These are phyloP conservation scores for Botryotinia globosa DNA, from an alignment of 2,329 filamentous ascomycete species.

Conservation along the genomic window DNA sequence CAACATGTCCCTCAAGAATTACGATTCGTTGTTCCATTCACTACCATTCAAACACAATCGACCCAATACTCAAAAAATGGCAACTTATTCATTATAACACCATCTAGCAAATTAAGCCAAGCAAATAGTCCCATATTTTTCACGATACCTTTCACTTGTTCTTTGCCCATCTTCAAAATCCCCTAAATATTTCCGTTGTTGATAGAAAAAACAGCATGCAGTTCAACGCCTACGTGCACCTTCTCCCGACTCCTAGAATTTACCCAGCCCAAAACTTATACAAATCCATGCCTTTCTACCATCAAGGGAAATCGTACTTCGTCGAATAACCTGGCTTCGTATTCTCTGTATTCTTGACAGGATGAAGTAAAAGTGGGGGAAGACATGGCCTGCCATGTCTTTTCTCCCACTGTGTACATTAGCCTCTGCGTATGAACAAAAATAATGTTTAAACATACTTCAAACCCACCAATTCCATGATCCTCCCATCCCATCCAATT, in stretches of 20 bases:
- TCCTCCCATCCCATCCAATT: slow-evolving; percentile 63
- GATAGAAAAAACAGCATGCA: not conserved
- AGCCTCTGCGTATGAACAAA: not conserved
- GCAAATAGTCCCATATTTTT: not conserved
- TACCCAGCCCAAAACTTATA: not conserved
- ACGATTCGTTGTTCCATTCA: too few species aligned
- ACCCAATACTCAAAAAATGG: accelerated
- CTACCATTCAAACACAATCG: not conserved
- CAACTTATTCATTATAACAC: not conserved
- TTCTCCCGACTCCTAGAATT: not conserved
- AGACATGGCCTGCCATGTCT: slow-evolving; percentile 55
- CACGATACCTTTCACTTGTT: not conserved
- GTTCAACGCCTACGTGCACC: not conserved
- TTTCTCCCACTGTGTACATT: slow-evolving; percentile 49
- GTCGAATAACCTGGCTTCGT: not conserved
- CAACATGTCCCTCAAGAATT: too few species aligned
- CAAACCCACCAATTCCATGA: slow-evolving; percentile 50
- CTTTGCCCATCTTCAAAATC: accelerated
- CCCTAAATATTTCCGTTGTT: not conserved
- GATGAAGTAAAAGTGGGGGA: slow-evolving; percentile 58
- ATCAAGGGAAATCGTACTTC: slow-evolving; percentile 11
- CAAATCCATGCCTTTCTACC: not conserved
- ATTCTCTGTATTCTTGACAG: slow-evolving; percentile 56
- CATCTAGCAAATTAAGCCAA: not conserved
- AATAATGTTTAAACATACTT: slow-evolving; percentile 26